Percentiles rank a stretch among this genome's conserved stretches.
Conservation (phyloP, 805 yeast genomes). For the Myxozyma neglecta region DNA sequence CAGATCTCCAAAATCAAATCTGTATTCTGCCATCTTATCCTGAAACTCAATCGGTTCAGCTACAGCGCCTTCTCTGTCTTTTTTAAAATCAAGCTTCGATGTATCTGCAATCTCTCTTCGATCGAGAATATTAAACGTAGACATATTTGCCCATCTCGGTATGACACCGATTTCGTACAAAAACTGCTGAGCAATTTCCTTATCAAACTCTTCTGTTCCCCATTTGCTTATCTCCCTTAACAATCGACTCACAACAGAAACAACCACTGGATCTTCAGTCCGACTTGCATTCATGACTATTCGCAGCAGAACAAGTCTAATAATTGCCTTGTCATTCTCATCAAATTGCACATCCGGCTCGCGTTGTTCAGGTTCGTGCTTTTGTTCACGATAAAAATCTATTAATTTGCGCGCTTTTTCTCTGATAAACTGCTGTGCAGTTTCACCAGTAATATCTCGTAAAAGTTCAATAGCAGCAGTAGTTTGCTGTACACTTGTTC, state of each 20-base stretch:
- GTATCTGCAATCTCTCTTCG: constrained; percentile 4
- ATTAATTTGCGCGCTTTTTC: constrained; percentile 7
- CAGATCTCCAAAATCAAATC: constrained; percentile 38
- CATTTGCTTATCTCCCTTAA: constrained; percentile 18
- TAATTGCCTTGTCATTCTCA: constrained; percentile 14
- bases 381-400: constrained; percentile 1
- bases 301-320: constrained; percentile 10
- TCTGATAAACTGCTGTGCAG: constrained; percentile 1
- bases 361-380: neutral
- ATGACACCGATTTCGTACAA: constrained; percentile 32
- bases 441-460: constrained; percentile 8
- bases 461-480: constrained; percentile 6
- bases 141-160: constrained; percentile 28
- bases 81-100: neutral
- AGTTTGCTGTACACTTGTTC: neutral
- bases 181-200: constrained; percentile 11
- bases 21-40: constrained; percentile 16
- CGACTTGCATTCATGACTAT: neutral
- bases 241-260: constrained; percentile 17
- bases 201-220: neutral
- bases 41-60: neutral
- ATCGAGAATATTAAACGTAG: neutral
- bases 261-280: neutral
- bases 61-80: neutral
- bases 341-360: constrained; percentile 2